These are phyloP conservation scores for Pythium biforme DNA, from an alignment of 352 stramenopile genomes.

Conservation along the genomic window DNA sequence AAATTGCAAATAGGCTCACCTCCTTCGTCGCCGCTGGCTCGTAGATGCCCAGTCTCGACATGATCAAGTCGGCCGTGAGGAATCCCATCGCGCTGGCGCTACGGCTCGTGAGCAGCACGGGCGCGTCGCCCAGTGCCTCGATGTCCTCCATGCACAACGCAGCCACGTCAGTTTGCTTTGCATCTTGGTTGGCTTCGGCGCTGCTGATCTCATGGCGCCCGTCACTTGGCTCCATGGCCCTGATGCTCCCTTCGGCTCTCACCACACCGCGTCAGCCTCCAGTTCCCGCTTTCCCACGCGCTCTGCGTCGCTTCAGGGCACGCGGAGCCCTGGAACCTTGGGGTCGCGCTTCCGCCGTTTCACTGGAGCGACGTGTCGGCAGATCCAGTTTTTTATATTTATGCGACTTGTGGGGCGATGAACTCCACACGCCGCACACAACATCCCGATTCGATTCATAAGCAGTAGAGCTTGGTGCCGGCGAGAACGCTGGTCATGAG, in stretches of 20 bases:
- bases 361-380: constrained; percentile 1
- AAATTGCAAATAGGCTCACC: too few relatives aligned
- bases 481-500: constrained; percentile 61
- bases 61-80: constrained; percentile 54
- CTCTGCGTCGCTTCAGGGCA: constrained; percentile 4
- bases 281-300: not conserved
- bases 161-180: not conserved
- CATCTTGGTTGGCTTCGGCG: not conserved
- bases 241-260: too few relatives aligned
- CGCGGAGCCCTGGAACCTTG: not conserved
- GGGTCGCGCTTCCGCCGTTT: constrained; percentile 8
- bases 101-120: constrained; percentile 17
- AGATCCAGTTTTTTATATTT: not conserved
- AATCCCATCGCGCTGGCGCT: constrained; percentile 16
- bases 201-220: constrained; percentile 2
- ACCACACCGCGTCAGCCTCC: not conserved
- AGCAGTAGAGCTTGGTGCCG: constrained; percentile 66
- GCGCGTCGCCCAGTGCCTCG: not conserved
- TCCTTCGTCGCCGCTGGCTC: constrained; percentile 63
- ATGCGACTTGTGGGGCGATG: constrained; percentile 1
- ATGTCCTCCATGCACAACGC: not conserved
- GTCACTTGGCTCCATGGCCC: constrained; percentile 4
- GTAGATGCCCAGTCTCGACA: constrained; percentile 57
- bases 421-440: not conserved
- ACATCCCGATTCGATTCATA: constrained; percentile 24